These are phyloP conservation scores for Phialemonium atrogriseum DNA, from an alignment of 2,329 filamentous ascomycete species.

Conservation along the genomic window DNA sequence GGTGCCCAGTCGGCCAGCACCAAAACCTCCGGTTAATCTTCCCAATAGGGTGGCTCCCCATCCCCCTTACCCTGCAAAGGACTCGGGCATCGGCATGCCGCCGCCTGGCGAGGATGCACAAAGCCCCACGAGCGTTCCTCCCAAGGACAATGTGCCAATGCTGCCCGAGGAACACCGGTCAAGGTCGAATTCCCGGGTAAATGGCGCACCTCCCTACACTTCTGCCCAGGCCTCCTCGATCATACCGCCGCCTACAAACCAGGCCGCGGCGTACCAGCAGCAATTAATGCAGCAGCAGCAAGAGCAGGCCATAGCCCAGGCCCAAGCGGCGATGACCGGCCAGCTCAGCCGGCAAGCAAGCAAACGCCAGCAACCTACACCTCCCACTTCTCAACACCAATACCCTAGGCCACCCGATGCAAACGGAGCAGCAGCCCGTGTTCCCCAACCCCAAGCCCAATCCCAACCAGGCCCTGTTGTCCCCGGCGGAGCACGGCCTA, in stretches of 20 bases:
- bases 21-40: slow-evolving; percentile 67
- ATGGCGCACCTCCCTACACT: slow-evolving; percentile 43
- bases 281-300: slow-evolving; percentile 72
- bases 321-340: slow-evolving; percentile 66
- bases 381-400: slow-evolving; percentile 45
- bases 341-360: slow-evolving; percentile 67
- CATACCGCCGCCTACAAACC: slow-evolving; percentile 22
- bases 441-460: slow-evolving; percentile 31
- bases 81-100: slow-evolving; percentile 55
- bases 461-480: slow-evolving; percentile 23
- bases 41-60: slow-evolving; percentile 49
- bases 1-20: slow-evolving; percentile 77
- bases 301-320: slow-evolving; percentile 72
- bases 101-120: slow-evolving; percentile 48
- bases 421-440: slow-evolving; percentile 26
- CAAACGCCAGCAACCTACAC: slow-evolving; percentile 52
- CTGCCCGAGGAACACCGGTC: slow-evolving; percentile 60
- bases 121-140: slow-evolving; percentile 33
- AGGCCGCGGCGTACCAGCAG: slow-evolving; percentile 48
- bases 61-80: slow-evolving; percentile 48
- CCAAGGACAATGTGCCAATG: slow-evolving; percentile 50
- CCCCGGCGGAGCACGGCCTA: slow-evolving; percentile 54
- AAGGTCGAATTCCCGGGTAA: slow-evolving; percentile 58
- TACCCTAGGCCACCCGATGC: slow-evolving; percentile 23
- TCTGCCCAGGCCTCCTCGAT: slow-evolving; percentile 34